Evolutionary conservation across 2,329 filamentous ascomycete genomes (phyloP), one percentile per base, ranked within the genome.

Genomic region (Penicillium freii): DNA sequence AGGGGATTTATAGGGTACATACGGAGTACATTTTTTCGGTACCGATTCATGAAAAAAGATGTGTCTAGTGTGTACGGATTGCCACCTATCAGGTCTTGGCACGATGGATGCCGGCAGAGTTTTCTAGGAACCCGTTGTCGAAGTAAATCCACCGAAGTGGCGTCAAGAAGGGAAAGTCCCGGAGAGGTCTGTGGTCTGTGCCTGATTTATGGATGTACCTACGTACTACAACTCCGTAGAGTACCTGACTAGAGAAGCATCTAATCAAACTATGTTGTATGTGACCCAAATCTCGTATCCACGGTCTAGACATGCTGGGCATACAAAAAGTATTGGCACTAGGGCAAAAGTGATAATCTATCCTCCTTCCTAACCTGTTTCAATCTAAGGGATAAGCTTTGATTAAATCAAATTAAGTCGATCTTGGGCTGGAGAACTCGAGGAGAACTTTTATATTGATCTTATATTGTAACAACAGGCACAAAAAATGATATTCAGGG

Each of bases 281-380:
- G 15, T 53, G 27, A 49, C 27, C 19, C 29, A 53, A 46, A 52
- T 47, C 34, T 38, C 31, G 53, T 51, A 44, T 56, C 53, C 53
- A 51, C 46, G 9, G 31, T 15, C 39, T 51, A 23, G 52, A n/a
- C 34, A 29, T 10, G 27, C 31, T 54, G 34, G 45, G 17, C 29
- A 43, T 17, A 27, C n/a, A 15, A 46, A 15, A 46, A 5, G 21
- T 17, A 46, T 31, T 31, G 27, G 2, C 19, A 34, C 19, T 25
- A 33, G 23, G 46, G 27, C 47, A 29, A 17, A 17, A 21, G 47
- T 27, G 54, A 56, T 53, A 11, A 42, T 56, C 54, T 42, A 19
- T 36, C 17, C 27, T 47, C 49, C 34, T 47, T 56, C 49, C 49
- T 19, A 53, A 43, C 49, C n/a, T 15, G 36, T 53, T 43, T 39